A percentile compares a stretch with the other conserved stretches of the same genome.
phyloP scores from a whole-genome alignment of 2,329 filamentous ascomycete species.

The Fusarium verticillioides region DNA sequence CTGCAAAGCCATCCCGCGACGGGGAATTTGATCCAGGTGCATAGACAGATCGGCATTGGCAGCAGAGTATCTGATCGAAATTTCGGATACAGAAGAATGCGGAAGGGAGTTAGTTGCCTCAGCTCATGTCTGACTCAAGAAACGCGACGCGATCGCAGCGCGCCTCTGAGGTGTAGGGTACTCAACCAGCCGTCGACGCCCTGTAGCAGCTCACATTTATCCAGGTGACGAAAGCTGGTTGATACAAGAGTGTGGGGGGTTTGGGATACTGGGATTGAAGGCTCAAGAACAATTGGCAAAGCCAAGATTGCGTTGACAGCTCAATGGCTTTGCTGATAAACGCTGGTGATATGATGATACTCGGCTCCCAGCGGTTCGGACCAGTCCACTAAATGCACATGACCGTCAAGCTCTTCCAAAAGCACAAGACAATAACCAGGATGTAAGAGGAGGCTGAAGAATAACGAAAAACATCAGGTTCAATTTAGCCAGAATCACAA shows the following conservation, averaged over 20 bases:
- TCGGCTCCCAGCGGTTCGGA: background rate
- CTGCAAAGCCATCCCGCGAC: background rate
- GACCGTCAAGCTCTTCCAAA: background rate
- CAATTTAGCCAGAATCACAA: slow-evolving; percentile 1
- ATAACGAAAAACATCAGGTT: too few relatives aligned
- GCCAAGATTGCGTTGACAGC: rapidly evolving
- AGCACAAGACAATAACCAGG: background rate
- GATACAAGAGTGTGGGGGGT: rapidly evolving
- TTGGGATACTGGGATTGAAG: too few relatives aligned
- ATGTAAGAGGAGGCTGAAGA: too few relatives aligned
- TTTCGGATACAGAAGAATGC: background rate
- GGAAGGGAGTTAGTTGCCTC: too few relatives aligned
- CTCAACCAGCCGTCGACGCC: rapidly evolving
- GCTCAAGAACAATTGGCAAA: too few relatives aligned
- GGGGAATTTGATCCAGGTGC: rapidly evolving
- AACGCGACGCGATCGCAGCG: background rate
- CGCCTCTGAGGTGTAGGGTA: background rate
- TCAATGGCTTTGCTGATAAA: background rate
- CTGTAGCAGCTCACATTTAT: rapidly evolving
- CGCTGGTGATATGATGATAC: rapidly evolving
- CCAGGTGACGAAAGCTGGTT: rapidly evolving
- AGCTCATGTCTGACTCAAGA: background rate
- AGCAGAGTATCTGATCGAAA: rapidly evolving
- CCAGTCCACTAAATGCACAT: background rate
- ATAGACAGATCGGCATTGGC: rapidly evolving